Conservation (phyloP, 345 rosid genomes). For the Euphorbia pulcherrima region DNA sequence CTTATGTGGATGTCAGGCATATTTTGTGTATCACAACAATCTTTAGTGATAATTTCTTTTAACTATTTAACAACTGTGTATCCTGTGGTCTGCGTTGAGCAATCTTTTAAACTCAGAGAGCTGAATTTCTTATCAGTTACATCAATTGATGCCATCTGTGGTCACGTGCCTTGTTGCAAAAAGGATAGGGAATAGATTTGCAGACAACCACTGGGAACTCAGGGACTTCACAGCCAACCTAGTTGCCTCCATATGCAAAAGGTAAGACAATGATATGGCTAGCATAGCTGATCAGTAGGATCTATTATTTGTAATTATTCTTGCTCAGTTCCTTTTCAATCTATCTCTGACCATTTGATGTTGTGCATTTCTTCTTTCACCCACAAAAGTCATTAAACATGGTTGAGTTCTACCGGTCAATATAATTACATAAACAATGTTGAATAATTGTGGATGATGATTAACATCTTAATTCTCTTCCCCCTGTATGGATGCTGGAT, state of each 20-base stretch:
- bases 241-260: conserved; percentile 86
- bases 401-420: neutral
- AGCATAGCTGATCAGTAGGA: neutral
- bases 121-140: conserved; percentile 65
- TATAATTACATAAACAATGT: neutral
- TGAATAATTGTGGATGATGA: neutral
- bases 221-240: conserved; percentile 81
- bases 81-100: conserved; percentile 19
- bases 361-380: neutral
- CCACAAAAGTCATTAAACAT: neutral
- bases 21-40: too few species aligned
- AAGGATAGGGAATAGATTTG: conserved; percentile 81
- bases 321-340: neutral
- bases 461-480: neutral
- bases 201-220: conserved; percentile 97
- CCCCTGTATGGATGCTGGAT: neutral
- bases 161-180: conserved; percentile 95
- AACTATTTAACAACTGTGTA: conserved; percentile 13
- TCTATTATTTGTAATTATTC: neutral
- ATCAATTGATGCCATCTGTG: conserved; percentile 98
- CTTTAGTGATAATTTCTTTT: conserved; percentile 11
- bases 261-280: conserved; percentile 40
- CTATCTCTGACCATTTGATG: neutral
- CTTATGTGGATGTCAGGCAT: too few species aligned
- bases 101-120: conserved; percentile 28